Base-by-base conservation (phyloP, 805 yeast genomes). In the Wickerhamomyces strasburgensis region DNA sequence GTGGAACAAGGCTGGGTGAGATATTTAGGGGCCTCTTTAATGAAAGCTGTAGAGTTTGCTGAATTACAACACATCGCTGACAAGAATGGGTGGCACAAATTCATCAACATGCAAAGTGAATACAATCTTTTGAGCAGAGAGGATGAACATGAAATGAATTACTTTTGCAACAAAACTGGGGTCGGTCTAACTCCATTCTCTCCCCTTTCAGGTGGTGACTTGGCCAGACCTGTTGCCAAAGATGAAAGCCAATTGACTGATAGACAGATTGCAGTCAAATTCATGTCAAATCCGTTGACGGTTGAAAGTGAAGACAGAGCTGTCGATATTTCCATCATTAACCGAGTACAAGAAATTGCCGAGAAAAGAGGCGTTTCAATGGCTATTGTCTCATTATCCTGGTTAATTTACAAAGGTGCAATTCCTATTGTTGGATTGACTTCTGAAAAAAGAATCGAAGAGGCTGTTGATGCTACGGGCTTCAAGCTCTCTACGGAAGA, bases 151-250 rank as follows among this genome's bases (percentile, higher is more conserved):
- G 85, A 80, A 50, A 62, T 77, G 68, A 72, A 67, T 42, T 74
- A 72, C 19, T 79, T 61, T 52, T 74, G 81, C 43, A 58, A 70
- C 16, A 62, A 60, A 32, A 68, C 70, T n/a, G 71, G 71, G 9
- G 71, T 80, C 25, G 81, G 80, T 2, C 38, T 77, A 14, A 65
- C 75, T 35, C 84, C 84, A 7, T 79, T 78, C 76, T 70, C 78
- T 10, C 83, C 84, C 25, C 56, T 65, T 38, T 79, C 78, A 5
- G 58, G 73, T 42, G 84, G 85, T 8, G 23, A 70, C 2, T 60
- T 78, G 29, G 65, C 81, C 1, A 64, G 80, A 43, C 79, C 84
- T 1, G 47, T 49, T 23, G 37, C 35, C 3, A 27, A 34, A 4
- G 38, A 54, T 13, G 23, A 29, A 8, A 14, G 18, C 13, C 25